Evolutionary conservation across 441 rosid genomes (phyloP), one percentile per base, ranked within the genome.

Genomic region (Macaranga tanarius): DNA sequence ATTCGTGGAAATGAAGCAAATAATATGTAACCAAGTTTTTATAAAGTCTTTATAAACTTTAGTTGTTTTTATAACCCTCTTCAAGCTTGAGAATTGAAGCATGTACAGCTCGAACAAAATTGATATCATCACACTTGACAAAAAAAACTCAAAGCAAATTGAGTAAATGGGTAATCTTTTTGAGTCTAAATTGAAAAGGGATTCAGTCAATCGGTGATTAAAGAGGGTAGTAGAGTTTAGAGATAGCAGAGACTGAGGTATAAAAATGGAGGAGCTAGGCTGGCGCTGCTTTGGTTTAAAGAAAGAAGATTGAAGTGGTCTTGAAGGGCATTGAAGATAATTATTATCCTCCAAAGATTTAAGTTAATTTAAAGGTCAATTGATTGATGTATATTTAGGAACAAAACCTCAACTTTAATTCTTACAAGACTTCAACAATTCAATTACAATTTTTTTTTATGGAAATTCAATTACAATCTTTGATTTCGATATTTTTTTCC

Each of bases 61-160:
- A n/a, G n/a, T n/a, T n/a, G n/a, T n/a, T n/a, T n/a, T n/a, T n/a
- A n/a, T n/a, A n/a, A 74, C 81, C 81, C 10, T 80, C 85, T 38
- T 73, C 79, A 72, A 85, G 81, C 84, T 88, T 89, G 70, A 87
- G 75, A 75, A 84, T 67, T 50, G 82, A 81, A 71, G 90, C 89
- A 82, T 93, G 97, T 0, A 87, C 76, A n/a, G 92, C 85, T 74
- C 71, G 85, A 19, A 88, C 83, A 59, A 89, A 86, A 23, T 77
- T 83, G 8, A 76, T 26, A 64, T 88, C 90, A 54, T 71, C 28
- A 81, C 73, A 72, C 44, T 83, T 85, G 57, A 83, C 79, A 0
- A 97, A 85, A 23, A 86, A n/a, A n/a, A n/a, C 42, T 10, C 84
- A 86, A 76, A 93, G 92, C 67, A 86, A 80, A 65, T 79, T 60